phyloP scores from a whole-genome alignment of 164 flowering plant genomes.

The Taxillus chinensis region DNA sequence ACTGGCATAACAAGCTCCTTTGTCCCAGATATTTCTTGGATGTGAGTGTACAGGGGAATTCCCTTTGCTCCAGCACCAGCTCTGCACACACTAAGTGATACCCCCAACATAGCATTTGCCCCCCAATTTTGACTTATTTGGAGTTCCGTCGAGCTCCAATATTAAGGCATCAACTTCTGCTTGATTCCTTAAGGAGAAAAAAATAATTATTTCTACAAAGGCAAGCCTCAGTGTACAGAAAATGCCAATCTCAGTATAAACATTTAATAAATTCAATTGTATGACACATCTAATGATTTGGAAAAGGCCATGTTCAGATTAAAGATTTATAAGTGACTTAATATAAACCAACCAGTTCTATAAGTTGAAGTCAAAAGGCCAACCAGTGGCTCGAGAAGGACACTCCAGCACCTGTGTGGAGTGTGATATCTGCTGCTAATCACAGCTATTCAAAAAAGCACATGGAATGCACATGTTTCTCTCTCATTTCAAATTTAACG shows the following conservation, averaged over 20 bases:
- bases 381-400: no score
- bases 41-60: conserved; percentile 81
- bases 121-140: conserved; percentile 88
- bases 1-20: conserved; percentile 98
- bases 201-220: conserved; percentile 1
- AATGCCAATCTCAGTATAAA: background rate
- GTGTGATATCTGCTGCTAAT: no score
- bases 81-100: conserved; percentile 82
- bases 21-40: conserved; percentile 77
- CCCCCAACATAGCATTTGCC: conserved; percentile 92
- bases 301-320: no score
- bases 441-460: no score
- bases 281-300: no score
- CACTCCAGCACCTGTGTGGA: no score
- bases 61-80: conserved; percentile 98
- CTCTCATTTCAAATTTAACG: no score
- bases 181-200: conserved; percentile 44
- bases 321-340: no score
- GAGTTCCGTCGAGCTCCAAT: conserved; percentile 93
- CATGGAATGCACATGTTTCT: no score
- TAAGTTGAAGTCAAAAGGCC: no score
- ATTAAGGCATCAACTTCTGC: conserved; percentile 75
- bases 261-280: no score
- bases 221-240: background rate
- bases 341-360: no score